A percentile compares a stretch with the other conserved stretches of the same genome.
These are phyloP conservation scores for Penicillium concentricum DNA, from an alignment of 2,329 filamentous ascomycete species.

Conservation along the genomic window DNA sequence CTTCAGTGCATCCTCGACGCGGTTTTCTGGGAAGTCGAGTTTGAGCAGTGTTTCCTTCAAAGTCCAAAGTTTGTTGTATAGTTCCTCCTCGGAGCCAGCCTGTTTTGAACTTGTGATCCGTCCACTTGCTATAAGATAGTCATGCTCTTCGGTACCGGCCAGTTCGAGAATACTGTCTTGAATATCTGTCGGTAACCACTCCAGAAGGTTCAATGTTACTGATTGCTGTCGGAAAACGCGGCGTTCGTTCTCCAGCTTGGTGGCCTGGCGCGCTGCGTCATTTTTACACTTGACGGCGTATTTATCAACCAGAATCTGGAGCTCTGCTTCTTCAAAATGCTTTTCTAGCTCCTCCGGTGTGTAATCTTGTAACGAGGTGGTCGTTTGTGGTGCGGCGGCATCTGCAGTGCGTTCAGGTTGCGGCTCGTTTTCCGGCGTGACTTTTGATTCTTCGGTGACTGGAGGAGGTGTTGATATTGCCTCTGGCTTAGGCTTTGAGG, in stretches of 20 bases:
- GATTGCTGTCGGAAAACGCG: conserved; percentile 78
- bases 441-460: conserved; percentile 29
- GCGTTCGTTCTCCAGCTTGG: conserved; percentile 79
- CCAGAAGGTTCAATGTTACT: conserved; percentile 68
- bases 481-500: conserved; percentile 69
- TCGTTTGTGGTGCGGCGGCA: conserved; percentile 16
- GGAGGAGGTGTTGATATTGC: conserved; percentile 34
- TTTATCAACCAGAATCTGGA: conserved; percentile 85
- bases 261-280: conserved; percentile 73
- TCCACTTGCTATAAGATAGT: conserved; percentile 33
- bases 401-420: conserved; percentile 21
- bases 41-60: conserved; percentile 70
- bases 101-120: conserved; percentile 34
- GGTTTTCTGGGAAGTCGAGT: conserved; percentile 65
- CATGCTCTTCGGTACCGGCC: conserved; percentile 41
- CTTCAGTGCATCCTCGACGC: conserved; percentile 63
- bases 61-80: conserved; percentile 79
- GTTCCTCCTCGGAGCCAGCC: conserved; percentile 68
- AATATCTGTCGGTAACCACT: conserved; percentile 77
- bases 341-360: conserved; percentile 86
- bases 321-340: conserved; percentile 84
- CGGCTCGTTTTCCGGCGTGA: conserved; percentile 33
- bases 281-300: conserved; percentile 74
- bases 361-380: conserved; percentile 52
- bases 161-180: conserved; percentile 74